Conservation (phyloP, 2,329 filamentous ascomycete genomes). For the Fusarium vanettenii region DNA sequence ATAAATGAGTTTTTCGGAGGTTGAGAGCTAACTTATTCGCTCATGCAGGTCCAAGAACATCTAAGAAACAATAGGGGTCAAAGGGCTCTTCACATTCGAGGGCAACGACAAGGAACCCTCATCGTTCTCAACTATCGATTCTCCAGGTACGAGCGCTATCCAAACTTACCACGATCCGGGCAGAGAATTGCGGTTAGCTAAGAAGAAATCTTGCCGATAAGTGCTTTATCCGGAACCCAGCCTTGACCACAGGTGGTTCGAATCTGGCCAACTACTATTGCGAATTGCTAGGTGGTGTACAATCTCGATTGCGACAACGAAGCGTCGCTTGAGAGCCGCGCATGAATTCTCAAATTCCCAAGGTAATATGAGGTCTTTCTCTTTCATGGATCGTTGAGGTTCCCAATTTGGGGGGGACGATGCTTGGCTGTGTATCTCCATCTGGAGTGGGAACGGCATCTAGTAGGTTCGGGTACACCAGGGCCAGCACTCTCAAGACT, state of each 20-base stretch:
- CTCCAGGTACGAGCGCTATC: neutral
- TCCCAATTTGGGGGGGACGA: neutral
- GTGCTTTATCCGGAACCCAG: neutral
- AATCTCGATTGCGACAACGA: conserved; percentile 21
- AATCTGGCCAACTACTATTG: conserved; percentile 17
- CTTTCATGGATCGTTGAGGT: neutral
- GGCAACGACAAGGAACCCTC: neutral
- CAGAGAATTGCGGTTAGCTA: neutral
- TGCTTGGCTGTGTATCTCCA: neutral
- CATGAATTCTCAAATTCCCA: conserved; percentile 49
- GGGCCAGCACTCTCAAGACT: neutral
- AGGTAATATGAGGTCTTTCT: conserved; percentile 37
- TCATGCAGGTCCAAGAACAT: conserved; percentile 8
- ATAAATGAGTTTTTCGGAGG: neutral
- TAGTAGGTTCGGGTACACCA: neutral
- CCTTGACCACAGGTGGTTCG: neutral
- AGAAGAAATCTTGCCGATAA: neutral
- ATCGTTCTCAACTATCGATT: neutral
- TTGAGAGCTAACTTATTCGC: conserved; percentile 12
- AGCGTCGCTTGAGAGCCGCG: conserved; percentile 34
- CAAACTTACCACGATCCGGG: neutral
- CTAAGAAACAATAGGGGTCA: neutral
- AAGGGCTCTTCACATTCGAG: neutral
- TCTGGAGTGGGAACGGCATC: conserved; percentile 1
- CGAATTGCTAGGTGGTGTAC: conserved; percentile 4